Evolutionary conservation across 2,329 filamentous ascomycete genomes (phyloP).

Genomic region (Dothideomycetes sp.): DNA sequence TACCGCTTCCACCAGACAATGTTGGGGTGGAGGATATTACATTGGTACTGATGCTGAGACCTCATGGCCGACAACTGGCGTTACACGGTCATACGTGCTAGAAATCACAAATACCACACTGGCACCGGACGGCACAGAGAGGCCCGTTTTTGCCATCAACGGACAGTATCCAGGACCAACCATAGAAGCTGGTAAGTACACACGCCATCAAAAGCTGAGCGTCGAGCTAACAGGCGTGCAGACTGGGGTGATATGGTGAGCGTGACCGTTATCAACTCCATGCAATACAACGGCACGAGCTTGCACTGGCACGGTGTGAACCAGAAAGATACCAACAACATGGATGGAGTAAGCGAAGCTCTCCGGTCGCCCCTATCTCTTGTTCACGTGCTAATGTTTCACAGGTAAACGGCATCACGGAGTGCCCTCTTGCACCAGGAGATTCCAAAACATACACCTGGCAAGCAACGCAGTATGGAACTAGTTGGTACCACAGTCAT

Average conservation of each 20-base stretch:
- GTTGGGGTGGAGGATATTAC: conserved; percentile 17
- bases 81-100: conserved; percentile 27
- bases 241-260: conserved; percentile 36
- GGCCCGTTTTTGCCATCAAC: conserved; percentile 41
- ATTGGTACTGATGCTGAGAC: conserved; percentile 24
- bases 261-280: conserved; percentile 44
- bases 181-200: conserved; percentile 10
- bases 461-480: conserved; percentile 14
- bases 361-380: background rate
- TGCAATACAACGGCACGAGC: conserved; percentile 45
- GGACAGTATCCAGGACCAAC: conserved; percentile 50
- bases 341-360: conserved; percentile 41
- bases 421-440: conserved; percentile 58
- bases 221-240: conserved; percentile 42
- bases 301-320: conserved; percentile 53
- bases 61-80: conserved; percentile 21
- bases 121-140: conserved; percentile 30
- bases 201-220: no score
- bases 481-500: conserved; percentile 26
- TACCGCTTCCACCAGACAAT: conserved; percentile 11
- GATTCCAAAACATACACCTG: conserved; percentile 30
- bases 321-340: conserved; percentile 42
- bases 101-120: conserved; percentile 33
- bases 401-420: conserved; percentile 42
- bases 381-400: background rate